These are phyloP conservation scores for Amauroascus verrucosus DNA, from an alignment of 2,329 filamentous ascomycete genomes.

Conservation along the genomic window DNA sequence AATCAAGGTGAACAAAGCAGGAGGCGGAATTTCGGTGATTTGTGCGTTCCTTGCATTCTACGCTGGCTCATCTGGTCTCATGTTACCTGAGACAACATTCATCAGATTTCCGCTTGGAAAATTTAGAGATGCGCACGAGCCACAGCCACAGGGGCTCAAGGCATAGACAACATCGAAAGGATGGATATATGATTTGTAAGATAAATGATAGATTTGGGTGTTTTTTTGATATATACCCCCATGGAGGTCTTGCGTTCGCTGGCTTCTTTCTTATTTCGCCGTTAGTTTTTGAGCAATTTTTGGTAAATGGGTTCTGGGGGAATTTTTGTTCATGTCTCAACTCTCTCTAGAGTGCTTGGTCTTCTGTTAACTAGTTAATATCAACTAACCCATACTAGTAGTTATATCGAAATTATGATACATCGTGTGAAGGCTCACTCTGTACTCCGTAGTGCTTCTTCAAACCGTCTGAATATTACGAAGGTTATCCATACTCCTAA, in stretches of 20 bases:
- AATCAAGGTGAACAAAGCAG: conserved; percentile 37
- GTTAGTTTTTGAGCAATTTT: no score
- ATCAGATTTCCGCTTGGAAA: conserved; percentile 34
- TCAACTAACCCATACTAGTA: no score
- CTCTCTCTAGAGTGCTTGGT: no score
- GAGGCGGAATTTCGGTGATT: conserved; percentile 33
- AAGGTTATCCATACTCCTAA: no score
- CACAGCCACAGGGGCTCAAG: not conserved
- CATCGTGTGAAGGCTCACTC: no score
- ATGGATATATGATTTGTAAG: not conserved
- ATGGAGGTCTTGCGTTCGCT: not conserved
- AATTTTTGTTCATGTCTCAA: no score
- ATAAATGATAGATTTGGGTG: not conserved
- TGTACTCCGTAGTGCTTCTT: no score
- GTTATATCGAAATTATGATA: no score
- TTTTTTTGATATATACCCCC: not conserved
- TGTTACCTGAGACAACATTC: conserved; percentile 36
- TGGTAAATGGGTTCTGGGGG: no score
- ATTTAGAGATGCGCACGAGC: not conserved
- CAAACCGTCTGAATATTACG: no score
- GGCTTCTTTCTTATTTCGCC: no score
- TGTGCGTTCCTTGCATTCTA: conserved; percentile 34
- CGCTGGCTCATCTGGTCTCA: conserved; percentile 34
- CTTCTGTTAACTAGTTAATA: no score
- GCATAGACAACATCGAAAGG: not conserved